Evolutionary conservation across 2,329 filamentous ascomycete species (phyloP), one percentile per base, ranked within the genome.

Genomic region (Tolypocladium amazonense): DNA sequence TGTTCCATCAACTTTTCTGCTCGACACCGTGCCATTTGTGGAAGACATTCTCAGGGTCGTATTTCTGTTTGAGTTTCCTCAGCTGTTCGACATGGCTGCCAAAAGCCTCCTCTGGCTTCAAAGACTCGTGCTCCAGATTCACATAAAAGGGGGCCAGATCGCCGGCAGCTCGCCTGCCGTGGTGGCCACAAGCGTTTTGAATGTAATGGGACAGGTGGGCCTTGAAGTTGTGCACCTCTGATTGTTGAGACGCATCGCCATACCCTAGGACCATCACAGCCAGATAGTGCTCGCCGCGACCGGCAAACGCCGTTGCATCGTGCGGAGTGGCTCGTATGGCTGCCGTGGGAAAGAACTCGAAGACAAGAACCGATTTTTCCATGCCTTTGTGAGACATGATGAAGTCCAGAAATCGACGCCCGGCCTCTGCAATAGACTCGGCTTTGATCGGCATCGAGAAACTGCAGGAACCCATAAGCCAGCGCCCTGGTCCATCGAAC

Each of bases 211-310:
- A 69, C 8, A 77, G 54, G 11, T 68, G 65, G 2, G 74, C 66
- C 25, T 77, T 77, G 66, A 76, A 77, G 3, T 65, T 63, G 0
- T 75, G 70, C 23, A 76, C 69, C 15, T 71, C 66, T 1, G 41
- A 39, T 59, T 80, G 77, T n/a, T 73, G 70, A 9, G 62, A 65
- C 3, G 66, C 47, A 41, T 75, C 71, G 1, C 70, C 70, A 77
- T 78, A 80, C 11, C 72, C 70, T 35, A 77, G 69, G 6, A 66
- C 65, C 2, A 76, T 70, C 56, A 76, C 68, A 1, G 73, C 73
- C 54, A 81, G 78, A 61, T 76, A 77, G 45, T 76, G 76, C 6
- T 67, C 66, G 11, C 75, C 77, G 4, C 79, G 72, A 61, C 76
- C 77, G 5, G 77, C 75, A 59, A 78, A 79, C 0, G 78, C 75